Evolutionary conservation across 2,329 filamentous ascomycete genomes (phyloP).

Genomic region (Talaromyces atroroseus): DNA sequence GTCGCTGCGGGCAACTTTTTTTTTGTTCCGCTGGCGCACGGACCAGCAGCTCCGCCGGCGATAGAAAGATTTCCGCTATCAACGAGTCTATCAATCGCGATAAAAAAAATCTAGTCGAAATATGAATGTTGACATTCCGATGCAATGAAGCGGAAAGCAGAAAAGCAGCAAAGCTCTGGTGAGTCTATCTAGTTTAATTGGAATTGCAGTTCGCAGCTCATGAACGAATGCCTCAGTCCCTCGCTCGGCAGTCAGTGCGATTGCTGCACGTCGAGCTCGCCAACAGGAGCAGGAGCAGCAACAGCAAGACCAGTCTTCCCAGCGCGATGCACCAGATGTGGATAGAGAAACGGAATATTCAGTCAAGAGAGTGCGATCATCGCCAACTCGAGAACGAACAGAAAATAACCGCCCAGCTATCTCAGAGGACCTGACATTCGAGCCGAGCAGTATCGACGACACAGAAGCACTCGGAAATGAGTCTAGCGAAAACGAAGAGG

Average conservation of each 20-base stretch:
- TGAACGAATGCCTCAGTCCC: neutral
- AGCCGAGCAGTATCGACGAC: slow-evolving; percentile 6
- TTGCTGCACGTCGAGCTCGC: slow-evolving; percentile 39
- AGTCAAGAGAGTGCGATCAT: slow-evolving; percentile 29
- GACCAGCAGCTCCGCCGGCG: slow-evolving; percentile 33
- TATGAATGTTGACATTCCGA: neutral
- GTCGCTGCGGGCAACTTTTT: slow-evolving; percentile 26
- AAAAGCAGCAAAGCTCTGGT: slow-evolving; percentile 33
- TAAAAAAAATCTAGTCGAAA: slow-evolving; percentile 14
- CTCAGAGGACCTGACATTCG: neutral
- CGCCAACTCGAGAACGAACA: slow-evolving; percentile 19
- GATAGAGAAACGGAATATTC: slow-evolving; percentile 27
- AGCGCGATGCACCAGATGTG: slow-evolving; percentile 18
- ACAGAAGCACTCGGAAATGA: slow-evolving; percentile 1
- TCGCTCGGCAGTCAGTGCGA: slow-evolving; percentile 29
- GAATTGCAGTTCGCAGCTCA: neutral
- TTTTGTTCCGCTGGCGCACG: slow-evolving; percentile 35
- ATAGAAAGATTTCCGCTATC: slow-evolving; percentile 6
- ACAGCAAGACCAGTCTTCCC: slow-evolving; percentile 8
- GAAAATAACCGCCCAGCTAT: slow-evolving; percentile 15
- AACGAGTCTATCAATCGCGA: slow-evolving; percentile 4
- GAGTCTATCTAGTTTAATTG: slow-evolving; percentile 5
- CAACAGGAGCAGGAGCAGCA: slow-evolving; percentile 30
- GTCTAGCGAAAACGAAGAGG: neutral
- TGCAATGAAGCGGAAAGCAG: slow-evolving; percentile 34